phyloP scores from a whole-genome alignment of 2,329 filamentous ascomycete species.

The Aspergillus phoenicis region DNA sequence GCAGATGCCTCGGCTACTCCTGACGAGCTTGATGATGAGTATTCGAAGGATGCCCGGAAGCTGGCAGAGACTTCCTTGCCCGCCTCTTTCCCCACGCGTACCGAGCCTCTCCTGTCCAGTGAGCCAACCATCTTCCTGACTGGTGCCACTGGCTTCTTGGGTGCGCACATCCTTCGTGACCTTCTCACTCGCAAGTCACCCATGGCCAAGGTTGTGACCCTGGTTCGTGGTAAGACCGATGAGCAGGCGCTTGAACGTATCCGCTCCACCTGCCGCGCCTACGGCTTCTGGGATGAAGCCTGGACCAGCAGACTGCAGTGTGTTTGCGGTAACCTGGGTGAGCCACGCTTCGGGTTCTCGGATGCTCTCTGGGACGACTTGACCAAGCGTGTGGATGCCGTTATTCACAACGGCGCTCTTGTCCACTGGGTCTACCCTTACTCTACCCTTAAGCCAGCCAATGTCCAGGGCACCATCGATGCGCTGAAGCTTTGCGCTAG shows the following conservation, averaged over 20 bases:
- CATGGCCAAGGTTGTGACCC: slow-evolving; percentile 67
- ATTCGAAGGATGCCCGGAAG: slow-evolving; percentile 55
- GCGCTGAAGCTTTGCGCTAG: slow-evolving; percentile 73
- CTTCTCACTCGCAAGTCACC: slow-evolving; percentile 64
- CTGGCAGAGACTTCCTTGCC: slow-evolving; percentile 55
- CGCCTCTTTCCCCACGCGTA: slow-evolving; percentile 38
- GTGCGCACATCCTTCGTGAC: slow-evolving; percentile 76
- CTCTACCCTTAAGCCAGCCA: slow-evolving; percentile 68
- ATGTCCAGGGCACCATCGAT: slow-evolving; percentile 81
- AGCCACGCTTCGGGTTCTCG: slow-evolving; percentile 73
- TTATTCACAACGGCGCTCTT: slow-evolving; percentile 80
- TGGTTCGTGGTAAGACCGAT: slow-evolving; percentile 70
- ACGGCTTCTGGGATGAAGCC: slow-evolving; percentile 70
- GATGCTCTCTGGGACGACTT: slow-evolving; percentile 67
- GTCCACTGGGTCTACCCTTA: slow-evolving; percentile 83
- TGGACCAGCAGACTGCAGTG: slow-evolving; percentile 68
- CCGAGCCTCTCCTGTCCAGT: slow-evolving; percentile 36
- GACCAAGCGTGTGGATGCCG: slow-evolving; percentile 66
- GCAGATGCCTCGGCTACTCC: slow-evolving; percentile 35
- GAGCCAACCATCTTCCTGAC: slow-evolving; percentile 74
- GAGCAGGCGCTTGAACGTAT: slow-evolving; percentile 66
- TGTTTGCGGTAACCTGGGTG: slow-evolving; percentile 72
- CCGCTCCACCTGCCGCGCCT: slow-evolving; percentile 68
- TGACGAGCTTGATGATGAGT: slow-evolving; percentile 48
- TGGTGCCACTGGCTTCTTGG: slow-evolving; percentile 87